Percentiles rank a stretch among this genome's conserved stretches.
Conservation (phyloP, 2,329 filamentous ascomycete genomes). For the Trichophyton verrucosum region DNA sequence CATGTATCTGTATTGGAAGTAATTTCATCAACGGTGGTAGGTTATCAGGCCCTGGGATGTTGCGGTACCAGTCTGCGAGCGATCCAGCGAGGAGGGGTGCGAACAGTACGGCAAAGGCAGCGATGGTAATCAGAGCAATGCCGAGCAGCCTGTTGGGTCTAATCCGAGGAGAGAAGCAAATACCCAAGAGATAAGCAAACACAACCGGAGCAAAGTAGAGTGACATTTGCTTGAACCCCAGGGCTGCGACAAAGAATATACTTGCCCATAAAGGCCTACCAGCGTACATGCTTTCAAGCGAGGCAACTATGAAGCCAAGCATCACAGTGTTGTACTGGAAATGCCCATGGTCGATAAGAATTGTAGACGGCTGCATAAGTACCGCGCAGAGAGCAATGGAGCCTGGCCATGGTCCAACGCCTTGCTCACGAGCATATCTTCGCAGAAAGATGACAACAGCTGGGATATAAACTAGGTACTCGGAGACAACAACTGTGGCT, state of each 20-base stretch:
- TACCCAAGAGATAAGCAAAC: conserved; percentile 81
- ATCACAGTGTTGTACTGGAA: conserved; percentile 99
- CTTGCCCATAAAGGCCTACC: conserved; percentile 77
- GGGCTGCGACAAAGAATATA: conserved; percentile 80
- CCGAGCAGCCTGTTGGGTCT: conserved; percentile 56
- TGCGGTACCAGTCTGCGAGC: conserved; percentile 53
- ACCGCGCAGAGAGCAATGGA: conserved; percentile 80
- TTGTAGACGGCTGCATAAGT: conserved; percentile 78
- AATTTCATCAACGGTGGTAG: conserved; percentile 49
- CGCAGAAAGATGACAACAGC: conserved; percentile 75
- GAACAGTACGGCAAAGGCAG: conserved; percentile 62
- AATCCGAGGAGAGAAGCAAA: conserved; percentile 64
- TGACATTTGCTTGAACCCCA: conserved; percentile 99
- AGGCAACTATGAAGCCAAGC: conserved; percentile 79
- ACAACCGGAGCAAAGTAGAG: conserved; percentile 90
- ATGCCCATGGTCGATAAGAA: conserved; percentile 87
- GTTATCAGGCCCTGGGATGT: conserved; percentile 49
- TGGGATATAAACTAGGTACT: conserved; percentile 81
- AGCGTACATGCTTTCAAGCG: conserved; percentile 77
- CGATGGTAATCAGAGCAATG: conserved; percentile 60
- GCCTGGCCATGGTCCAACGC: conserved; percentile 67
- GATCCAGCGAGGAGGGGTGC: conserved; percentile 63
- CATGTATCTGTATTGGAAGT: conserved; percentile 48
- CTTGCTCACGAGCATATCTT: conserved; percentile 62
- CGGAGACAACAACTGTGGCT: conserved; percentile 76